These are phyloP conservation scores for Mycothermus thermophilus DNA, from an alignment of 495 filamentous ascomycete species.

Conservation along the genomic window DNA sequence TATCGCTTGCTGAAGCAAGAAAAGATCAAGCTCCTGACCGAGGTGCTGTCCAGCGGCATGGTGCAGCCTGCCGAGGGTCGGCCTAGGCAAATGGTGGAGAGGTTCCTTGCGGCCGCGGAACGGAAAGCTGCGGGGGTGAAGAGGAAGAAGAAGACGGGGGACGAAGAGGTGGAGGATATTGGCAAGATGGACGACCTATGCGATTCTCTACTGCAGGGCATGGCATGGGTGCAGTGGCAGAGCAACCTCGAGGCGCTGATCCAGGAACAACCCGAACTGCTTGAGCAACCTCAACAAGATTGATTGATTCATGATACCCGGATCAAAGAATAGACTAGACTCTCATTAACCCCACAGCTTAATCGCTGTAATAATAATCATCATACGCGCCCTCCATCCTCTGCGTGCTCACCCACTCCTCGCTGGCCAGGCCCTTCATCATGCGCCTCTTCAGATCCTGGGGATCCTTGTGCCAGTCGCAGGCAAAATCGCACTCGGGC, in stretches of 20 bases:
- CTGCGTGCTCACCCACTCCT: slow-evolving; percentile 65
- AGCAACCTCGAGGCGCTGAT: slow-evolving; percentile 42
- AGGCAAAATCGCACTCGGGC: slow-evolving; percentile 66
- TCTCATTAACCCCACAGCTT: slow-evolving; percentile 1
- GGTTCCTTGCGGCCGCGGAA: slow-evolving; percentile 36
- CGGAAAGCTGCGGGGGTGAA: not conserved
- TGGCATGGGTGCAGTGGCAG: slow-evolving; percentile 80
- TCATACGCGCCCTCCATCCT: slow-evolving; percentile 43
- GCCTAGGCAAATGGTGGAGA: slow-evolving; percentile 23
- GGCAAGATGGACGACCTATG: slow-evolving; percentile 81
- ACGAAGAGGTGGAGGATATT: slow-evolving; percentile 13
- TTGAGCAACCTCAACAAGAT: no score
- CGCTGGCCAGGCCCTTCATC: slow-evolving; percentile 45
- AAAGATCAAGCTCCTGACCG: slow-evolving; percentile 51
- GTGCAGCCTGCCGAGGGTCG: slow-evolving; percentile 25
- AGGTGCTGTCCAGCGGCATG: slow-evolving; percentile 33
- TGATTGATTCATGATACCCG: no score
- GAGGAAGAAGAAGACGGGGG: slow-evolving; percentile 3
- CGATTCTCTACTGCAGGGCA: slow-evolving; percentile 75
- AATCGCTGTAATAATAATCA: slow-evolving; percentile 21
- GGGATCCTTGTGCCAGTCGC: slow-evolving; percentile 77
- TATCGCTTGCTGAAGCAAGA: slow-evolving; percentile 36
- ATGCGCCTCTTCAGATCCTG: slow-evolving; percentile 49
- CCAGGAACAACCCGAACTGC: slow-evolving; percentile 15
- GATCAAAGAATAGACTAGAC: no score